These are phyloP conservation scores for Daldinia bambusicola DNA, from an alignment of 495 filamentous ascomycete species.

Conservation along the genomic window DNA sequence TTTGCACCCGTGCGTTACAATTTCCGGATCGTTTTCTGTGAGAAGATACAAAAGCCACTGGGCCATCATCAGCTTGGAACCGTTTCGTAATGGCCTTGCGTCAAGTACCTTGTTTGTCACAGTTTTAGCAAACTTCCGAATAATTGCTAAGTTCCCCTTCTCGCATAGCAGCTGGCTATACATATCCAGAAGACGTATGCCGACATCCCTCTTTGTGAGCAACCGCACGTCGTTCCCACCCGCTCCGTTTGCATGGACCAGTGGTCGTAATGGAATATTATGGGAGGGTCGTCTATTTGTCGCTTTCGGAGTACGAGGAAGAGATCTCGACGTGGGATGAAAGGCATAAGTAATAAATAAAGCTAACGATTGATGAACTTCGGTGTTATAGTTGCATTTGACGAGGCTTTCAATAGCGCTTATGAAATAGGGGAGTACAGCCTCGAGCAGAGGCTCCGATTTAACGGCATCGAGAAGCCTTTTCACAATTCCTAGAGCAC, in stretches of 20 bases:
- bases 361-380: constrained; percentile 85
- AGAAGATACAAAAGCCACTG: constrained; percentile 96
- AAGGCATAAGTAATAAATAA: constrained; percentile 93
- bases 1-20: constrained; percentile 82
- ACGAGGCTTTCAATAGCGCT: constrained; percentile 80
- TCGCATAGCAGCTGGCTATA: constrained; percentile 86
- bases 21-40: constrained; percentile 83
- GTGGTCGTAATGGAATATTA: constrained; percentile 47
- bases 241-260: constrained; percentile 43
- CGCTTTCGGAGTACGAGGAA: constrained; percentile 64
- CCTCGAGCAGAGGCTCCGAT: constrained; percentile 75
- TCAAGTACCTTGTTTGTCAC: constrained; percentile 91
- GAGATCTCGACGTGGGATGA: constrained; percentile 68
- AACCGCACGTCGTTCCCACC: constrained; percentile 27
- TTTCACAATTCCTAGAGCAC: constrained; percentile 79
- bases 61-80: constrained; percentile 54
- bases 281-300: constrained; percentile 50
- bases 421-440: constrained; percentile 78
- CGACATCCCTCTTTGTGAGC: constrained; percentile 70
- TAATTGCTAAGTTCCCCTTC: constrained; percentile 69
- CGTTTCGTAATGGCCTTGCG: constrained; percentile 30
- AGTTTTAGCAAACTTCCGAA: constrained; percentile 90
- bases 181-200: constrained; percentile 79
- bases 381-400: constrained; percentile 79
- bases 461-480: constrained; percentile 90